Evolutionary conservation across 345 rosid genomes (phyloP), one percentile per base, ranked within the genome.

Genomic region (Odontarrhena argentea): DNA sequence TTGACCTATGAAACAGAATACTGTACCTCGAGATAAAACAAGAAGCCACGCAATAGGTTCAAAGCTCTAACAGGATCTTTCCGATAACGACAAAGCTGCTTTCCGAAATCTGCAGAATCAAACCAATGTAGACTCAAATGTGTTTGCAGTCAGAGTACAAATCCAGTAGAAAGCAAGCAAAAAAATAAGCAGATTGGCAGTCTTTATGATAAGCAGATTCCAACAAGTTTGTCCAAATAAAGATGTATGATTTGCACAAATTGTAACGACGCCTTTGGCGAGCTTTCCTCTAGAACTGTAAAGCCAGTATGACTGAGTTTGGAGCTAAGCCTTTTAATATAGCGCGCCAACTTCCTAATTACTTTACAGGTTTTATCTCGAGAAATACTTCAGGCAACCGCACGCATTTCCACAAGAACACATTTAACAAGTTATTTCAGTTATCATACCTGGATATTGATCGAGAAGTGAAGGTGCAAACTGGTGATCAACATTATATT

Each of bases 11-110:
- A n/a, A 54, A 76, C 36, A 54, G 48, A 69, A 35, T 25, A 66
- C 76, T 83, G 12, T 68, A 86, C 97, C 82, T 77, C 37, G 71
- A 88, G 41, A 80, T 89, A 88, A 71, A 63, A 91, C 85, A 84
- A 81, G 69, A 88, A 88, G 48, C 90, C 96, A 7, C 94, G 97
- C 65, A 91, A 73, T 43, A 91, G 79, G 74, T 79, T 83, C 65
- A 88, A 74, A 44, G 58, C 73, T 71, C 75, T 71, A 36, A 9
- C 56, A 26, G 0, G 43, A 68, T 86, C 79, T 57, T 25, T 66
- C 34, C 8, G 7, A 53, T 12, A 10, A 46, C 52, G 51, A 45
- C 14, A 77, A 38, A 60, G 65, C 69, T 44, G 8, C 42, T 37
- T 56, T 53, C 55, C 63, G 49, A 91, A 77, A 65, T 84, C 97